Percentiles rank a stretch among this genome's conserved stretches.
phyloP scores from a whole-genome alignment of 2,329 filamentous ascomycete species.

The Microcyclosporella mali region DNA sequence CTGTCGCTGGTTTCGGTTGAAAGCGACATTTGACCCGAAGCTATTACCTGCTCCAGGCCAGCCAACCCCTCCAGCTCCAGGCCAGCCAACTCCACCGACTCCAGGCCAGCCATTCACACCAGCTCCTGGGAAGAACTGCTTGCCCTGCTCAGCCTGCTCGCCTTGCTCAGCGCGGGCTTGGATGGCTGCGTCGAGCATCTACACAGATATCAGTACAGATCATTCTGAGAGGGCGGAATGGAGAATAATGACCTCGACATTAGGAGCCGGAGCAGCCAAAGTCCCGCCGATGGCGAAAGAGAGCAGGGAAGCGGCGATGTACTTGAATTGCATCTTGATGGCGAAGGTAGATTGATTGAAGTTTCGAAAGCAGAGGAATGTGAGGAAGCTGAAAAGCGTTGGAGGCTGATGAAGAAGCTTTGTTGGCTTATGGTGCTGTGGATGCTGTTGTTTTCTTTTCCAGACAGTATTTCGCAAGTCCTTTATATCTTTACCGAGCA shows the following conservation, averaged over 20 bases:
- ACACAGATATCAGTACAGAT: background rate
- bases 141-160: constrained; percentile 2
- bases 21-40: background rate
- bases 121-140: background rate
- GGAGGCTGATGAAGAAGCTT: too few relatives aligned
- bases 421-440: too few relatives aligned
- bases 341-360: too few relatives aligned
- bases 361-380: too few relatives aligned
- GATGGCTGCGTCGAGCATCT: background rate
- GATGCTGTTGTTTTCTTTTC: too few relatives aligned
- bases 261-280: background rate
- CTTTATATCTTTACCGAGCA: too few relatives aligned
- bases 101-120: background rate
- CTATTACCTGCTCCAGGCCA: background rate
- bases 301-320: background rate
- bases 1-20: too few relatives aligned
- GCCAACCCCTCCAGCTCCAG: background rate
- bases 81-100: background rate
- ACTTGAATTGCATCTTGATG: constrained; percentile 4
- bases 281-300: background rate
- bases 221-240: background rate
- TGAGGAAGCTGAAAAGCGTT: too few relatives aligned
- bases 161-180: constrained; percentile 1
- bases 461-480: too few relatives aligned
- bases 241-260: background rate